Evolutionary conservation across 768 basidiomycete genomes (phyloP).

Genomic region (Suillus brevipes): DNA sequence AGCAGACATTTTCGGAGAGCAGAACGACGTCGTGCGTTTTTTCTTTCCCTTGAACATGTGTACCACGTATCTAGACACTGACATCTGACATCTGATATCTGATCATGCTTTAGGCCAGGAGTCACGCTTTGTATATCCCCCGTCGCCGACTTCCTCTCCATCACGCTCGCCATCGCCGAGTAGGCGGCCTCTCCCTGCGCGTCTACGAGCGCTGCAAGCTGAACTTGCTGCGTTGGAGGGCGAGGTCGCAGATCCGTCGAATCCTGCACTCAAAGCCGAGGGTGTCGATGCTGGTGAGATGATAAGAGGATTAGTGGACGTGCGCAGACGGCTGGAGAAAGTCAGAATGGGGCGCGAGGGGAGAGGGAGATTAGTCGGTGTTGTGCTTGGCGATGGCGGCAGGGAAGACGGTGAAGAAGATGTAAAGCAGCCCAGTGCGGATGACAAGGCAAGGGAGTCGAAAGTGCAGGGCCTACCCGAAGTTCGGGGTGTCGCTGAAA

Average conservation of each 20-base stretch:
- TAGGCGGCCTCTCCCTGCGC: conserved; percentile 50
- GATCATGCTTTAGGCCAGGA: conserved; percentile 45
- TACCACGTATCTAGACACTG: background rate
- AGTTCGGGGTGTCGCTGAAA: conserved; percentile 58
- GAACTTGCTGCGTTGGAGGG: conserved; percentile 81
- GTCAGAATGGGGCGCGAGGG: conserved; percentile 67
- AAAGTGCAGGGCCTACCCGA: conserved; percentile 32
- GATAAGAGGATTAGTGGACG: conserved; percentile 75
- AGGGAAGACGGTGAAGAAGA: conserved; percentile 12
- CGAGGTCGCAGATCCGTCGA: conserved; percentile 81
- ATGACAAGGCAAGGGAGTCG: conserved; percentile 14
- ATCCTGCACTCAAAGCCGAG: conserved; percentile 62
- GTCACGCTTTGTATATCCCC: conserved; percentile 67
- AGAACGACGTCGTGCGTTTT: conserved; percentile 56
- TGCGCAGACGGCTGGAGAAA: conserved; percentile 66
- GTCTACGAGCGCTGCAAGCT: conserved; percentile 65
- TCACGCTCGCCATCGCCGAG: conserved; percentile 32
- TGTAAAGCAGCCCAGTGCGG: conserved; percentile 6
- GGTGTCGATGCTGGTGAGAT: conserved; percentile 73
- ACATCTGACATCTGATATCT: background rate
- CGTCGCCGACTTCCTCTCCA: conserved; percentile 53
- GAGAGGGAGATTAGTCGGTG: conserved; percentile 60
- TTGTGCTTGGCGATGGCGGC: conserved; percentile 40
- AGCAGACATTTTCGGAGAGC: conserved; percentile 69
- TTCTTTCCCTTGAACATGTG: background rate